Evolutionary conservation across 352 stramenopile genomes (phyloP), one percentile per base, ranked within the genome.

Genomic region (Blastocystis sp.): DNA sequence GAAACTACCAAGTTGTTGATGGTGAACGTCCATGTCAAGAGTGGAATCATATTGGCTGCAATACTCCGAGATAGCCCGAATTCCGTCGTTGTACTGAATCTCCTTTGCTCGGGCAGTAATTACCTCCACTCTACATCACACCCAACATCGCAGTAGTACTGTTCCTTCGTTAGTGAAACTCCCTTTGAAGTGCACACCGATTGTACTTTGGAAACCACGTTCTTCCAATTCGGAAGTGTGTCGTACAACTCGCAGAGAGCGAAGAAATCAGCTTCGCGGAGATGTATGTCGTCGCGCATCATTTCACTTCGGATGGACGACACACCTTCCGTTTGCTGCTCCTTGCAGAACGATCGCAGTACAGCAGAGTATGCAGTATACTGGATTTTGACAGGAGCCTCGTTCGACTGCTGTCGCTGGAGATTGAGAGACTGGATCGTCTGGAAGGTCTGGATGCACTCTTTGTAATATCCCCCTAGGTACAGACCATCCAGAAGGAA

Each of bases 61-160:
- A 0, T 85, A 85, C 37, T 66, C 45, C 30, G 34, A 55, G 13
- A 85, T 85, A 2, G 34, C n/a, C 8, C 50, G 18, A 16, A 85
- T 41, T 26, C 73, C 73, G 0, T 45, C 30, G 20, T 62, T 41
- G 41, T 54, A 85, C 20, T 62, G 55, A 50, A 66, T 41, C 63
- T 85, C 73, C 34, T 62, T 65, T 24, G 73, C 73, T n/a, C 73
- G 18, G 26, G 73, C 73, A 16, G 47, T 53, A 68, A 85, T 85
- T 9, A 85, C 41, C 37, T 30, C 18, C 3, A 39, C 68, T 65
- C 63, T 73, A 73, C n/a, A 9, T 11, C 13, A 50, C n/a, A 73
- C 8, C 1, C 63, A 43, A 8, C 30, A 18, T 41, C 0, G 1
- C 63, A 16, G 6, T 0, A 45, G 4, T 43, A 73, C 63, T 85